A percentile compares a stretch with the other conserved stretches of the same genome.
Conservation (phyloP, 495 filamentous ascomycete genomes). For the Astrothelium subdiscretum region DNA sequence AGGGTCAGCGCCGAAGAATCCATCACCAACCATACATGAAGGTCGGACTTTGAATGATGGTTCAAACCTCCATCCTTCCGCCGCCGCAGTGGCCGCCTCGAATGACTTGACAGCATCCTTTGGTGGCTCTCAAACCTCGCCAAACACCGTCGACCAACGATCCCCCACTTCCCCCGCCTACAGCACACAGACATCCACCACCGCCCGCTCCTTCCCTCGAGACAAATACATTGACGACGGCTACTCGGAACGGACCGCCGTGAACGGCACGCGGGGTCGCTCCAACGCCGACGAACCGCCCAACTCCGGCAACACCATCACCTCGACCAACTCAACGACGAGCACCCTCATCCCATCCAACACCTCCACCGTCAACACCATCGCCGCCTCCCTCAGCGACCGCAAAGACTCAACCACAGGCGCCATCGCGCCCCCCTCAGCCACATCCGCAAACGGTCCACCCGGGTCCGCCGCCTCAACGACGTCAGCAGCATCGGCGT, state of each 20-base stretch:
- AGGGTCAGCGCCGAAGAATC: conserved; percentile 67
- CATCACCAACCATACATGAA: conserved; percentile 59
- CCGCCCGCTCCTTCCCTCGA: conserved; percentile 14
- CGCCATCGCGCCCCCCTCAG: background rate
- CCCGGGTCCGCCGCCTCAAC: conserved; percentile 35
- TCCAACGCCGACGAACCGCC: conserved; percentile 2
- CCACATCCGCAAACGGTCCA: background rate
- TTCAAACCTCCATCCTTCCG: conserved; percentile 46
- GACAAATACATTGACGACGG: conserved; percentile 13
- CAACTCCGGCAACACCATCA: background rate
- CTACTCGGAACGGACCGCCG: conserved; percentile 9
- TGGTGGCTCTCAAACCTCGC: conserved; percentile 45
- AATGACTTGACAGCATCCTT: conserved; percentile 61
- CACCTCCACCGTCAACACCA: background rate
- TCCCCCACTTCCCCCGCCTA: conserved; percentile 74
- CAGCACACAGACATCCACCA: conserved; percentile 29
- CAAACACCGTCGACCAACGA: conserved; percentile 58
- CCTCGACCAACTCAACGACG: conserved; percentile 4
- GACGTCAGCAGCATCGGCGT: conserved; percentile 27
- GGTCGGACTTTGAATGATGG: conserved; percentile 40
- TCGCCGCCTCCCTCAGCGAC: background rate
- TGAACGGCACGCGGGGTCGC: background rate
- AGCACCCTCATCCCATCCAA: background rate
- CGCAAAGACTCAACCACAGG: background rate
- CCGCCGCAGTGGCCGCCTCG: conserved; percentile 58